Evolutionary conservation across 306 rosid genomes (phyloP).

Genomic region (Ziziphus jujuba): DNA sequence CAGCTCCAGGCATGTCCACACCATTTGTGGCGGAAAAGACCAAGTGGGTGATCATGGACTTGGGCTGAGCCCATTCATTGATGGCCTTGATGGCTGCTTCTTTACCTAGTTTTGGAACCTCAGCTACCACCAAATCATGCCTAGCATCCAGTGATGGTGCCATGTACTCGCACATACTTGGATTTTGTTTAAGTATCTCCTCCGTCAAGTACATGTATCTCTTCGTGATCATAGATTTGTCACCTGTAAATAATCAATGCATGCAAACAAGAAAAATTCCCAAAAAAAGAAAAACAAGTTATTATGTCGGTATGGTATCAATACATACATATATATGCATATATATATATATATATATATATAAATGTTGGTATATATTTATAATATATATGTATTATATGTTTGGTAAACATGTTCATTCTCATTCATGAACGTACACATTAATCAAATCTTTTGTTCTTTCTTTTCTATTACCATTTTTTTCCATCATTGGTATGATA

Average conservation of each 20-base stretch:
- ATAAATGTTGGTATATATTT: too few relatives aligned
- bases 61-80: slow-evolving; percentile 63
- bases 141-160: background rate
- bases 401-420: too few relatives aligned
- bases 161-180: background rate
- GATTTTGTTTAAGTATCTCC: slow-evolving; percentile 9
- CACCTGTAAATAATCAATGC: background rate
- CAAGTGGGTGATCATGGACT: slow-evolving; percentile 66
- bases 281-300: too few relatives aligned
- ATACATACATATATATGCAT: too few relatives aligned
- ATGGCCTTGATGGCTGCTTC: slow-evolving; percentile 56
- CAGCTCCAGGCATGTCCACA: slow-evolving; percentile 74
- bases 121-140: background rate
- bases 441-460: too few relatives aligned
- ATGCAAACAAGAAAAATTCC: background rate
- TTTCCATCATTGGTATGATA: too few relatives aligned
- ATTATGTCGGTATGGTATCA: too few relatives aligned
- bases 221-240: slow-evolving; percentile 3
- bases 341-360: too few relatives aligned
- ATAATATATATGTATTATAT: too few relatives aligned
- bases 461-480: too few relatives aligned
- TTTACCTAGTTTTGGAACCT: slow-evolving; percentile 62
- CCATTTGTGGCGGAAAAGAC: slow-evolving; percentile 73
- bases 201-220: slow-evolving; percentile 7
- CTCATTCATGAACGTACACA: too few relatives aligned